A percentile compares a stretch with the other conserved stretches of the same genome.
These are phyloP conservation scores for Solanum etuberosum DNA, from an alignment of 257 asterid genomes.

Conservation along the genomic window DNA sequence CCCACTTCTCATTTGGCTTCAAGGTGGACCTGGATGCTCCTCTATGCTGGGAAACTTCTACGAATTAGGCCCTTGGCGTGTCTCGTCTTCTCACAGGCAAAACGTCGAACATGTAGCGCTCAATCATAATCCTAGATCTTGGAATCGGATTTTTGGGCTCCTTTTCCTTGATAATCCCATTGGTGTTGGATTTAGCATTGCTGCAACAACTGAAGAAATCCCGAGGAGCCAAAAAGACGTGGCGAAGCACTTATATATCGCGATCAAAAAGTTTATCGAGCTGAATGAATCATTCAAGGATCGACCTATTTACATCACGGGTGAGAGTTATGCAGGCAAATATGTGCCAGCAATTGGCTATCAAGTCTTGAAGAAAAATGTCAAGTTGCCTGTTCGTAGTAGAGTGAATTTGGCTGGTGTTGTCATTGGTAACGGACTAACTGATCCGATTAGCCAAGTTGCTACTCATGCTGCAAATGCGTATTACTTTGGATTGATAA, in stretches of 20 bases:
- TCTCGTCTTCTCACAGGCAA: conserved; percentile 10
- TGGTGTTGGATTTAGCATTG: conserved; percentile 66
- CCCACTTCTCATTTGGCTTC: conserved; percentile 73
- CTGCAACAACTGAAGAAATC: conserved; percentile 45
- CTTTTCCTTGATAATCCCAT: conserved; percentile 79
- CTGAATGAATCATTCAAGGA: conserved; percentile 29
- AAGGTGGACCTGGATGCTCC: conserved; percentile 89
- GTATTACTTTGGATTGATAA: conserved; percentile 48
- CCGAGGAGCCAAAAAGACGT: conserved; percentile 58
- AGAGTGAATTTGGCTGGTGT: conserved; percentile 54
- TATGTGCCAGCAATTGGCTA: conserved; percentile 66
- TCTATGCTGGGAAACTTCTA: conserved; percentile 68
- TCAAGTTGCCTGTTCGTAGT: conserved; percentile 9
- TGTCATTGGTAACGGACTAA: conserved; percentile 77
- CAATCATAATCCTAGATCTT: conserved; percentile 40
- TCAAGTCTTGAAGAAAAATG: conserved; percentile 39
- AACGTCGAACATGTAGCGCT: conserved; percentile 16
- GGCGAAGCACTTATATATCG: conserved; percentile 48
- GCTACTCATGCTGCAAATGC: conserved; percentile 40
- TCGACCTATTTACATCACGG: conserved; percentile 56
- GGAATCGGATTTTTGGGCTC: conserved; percentile 64
- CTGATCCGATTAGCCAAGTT: conserved; percentile 77
- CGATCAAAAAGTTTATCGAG: conserved; percentile 35
- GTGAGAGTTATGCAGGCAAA: conserved; percentile 83
- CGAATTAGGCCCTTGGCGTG: conserved; percentile 73